phyloP scores from a whole-genome alignment of 2,329 filamentous ascomycete genomes.

The Aspergillus proliferans region DNA sequence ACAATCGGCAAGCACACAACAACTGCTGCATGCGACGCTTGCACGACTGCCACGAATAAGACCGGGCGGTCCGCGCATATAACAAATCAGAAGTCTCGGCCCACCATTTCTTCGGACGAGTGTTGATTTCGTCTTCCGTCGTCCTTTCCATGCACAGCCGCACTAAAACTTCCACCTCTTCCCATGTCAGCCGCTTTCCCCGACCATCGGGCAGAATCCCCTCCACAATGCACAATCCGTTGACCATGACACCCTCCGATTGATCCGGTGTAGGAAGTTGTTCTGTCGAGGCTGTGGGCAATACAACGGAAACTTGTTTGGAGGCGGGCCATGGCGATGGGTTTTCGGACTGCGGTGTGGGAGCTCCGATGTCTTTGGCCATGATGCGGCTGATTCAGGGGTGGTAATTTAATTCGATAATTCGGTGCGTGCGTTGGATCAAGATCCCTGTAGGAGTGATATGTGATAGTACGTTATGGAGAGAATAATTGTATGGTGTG shows the following conservation, averaged over 20 bases:
- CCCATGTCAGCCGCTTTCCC: conserved; percentile 8
- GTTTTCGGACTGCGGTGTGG: conserved; percentile 8
- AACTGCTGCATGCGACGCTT: conserved; percentile 15
- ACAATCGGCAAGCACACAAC: background rate
- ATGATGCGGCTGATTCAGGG: no score
- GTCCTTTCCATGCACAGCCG: conserved; percentile 11
- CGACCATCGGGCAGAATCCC: conserved; percentile 3
- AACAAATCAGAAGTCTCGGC: conserved; percentile 12
- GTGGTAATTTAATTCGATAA: no score
- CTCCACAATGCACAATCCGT: background rate
- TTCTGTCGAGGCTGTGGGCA: background rate
- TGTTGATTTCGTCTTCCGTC: conserved; percentile 9
- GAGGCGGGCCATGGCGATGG: conserved; percentile 1
- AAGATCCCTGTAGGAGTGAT: no score
- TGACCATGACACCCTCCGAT: background rate
- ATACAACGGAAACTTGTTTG: conserved; percentile 2
- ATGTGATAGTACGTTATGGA: no score
- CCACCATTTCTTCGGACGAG: conserved; percentile 18
- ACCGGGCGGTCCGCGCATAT: conserved; percentile 11
- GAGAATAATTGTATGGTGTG: no score
- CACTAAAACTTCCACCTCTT: conserved; percentile 14
- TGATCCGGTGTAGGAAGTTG: conserved; percentile 3
- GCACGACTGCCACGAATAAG: conserved; percentile 25
- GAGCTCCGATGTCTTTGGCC: background rate
- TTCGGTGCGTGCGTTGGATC: no score